These are phyloP conservation scores for Xeromyces bisporus DNA, from an alignment of 495 filamentous ascomycete species.

Conservation along the genomic window DNA sequence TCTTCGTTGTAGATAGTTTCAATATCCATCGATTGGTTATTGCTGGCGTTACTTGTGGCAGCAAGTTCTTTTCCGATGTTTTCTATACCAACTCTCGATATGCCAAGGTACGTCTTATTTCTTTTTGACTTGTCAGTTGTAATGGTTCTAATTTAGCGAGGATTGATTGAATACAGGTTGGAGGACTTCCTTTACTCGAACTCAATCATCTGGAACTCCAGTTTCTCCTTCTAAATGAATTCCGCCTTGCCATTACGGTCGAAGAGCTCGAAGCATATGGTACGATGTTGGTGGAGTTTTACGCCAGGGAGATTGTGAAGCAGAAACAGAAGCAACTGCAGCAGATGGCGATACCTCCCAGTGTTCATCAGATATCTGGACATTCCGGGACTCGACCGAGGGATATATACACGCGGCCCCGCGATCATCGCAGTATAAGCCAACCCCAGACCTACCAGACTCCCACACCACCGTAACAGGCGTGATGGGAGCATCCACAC, in stretches of 20 bases:
- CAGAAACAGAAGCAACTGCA: constrained; percentile 35
- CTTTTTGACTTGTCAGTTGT: constrained; percentile 3
- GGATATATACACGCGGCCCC: constrained; percentile 25
- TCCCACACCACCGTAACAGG: constrained; percentile 24
- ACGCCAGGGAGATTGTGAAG: constrained; percentile 74
- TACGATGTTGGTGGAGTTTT: constrained; percentile 98
- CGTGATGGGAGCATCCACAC: no score
- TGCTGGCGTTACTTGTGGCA: constrained; percentile 92
- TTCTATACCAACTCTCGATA: constrained; percentile 99
- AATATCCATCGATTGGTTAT: constrained; percentile 98
- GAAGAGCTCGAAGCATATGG: constrained; percentile 96
- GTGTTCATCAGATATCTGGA: constrained; percentile 7
- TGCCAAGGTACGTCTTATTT: constrained; percentile 58
- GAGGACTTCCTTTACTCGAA: constrained; percentile 86
- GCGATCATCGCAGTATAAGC: constrained; percentile 14
- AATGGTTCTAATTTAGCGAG: no score
- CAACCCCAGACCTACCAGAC: constrained; percentile 20
- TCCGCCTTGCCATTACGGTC: constrained; percentile 82
- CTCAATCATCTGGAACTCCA: constrained; percentile 95
- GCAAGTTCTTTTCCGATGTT: constrained; percentile 99
- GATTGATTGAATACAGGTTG: constrained; percentile 45
- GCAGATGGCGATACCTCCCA: constrained; percentile 10
- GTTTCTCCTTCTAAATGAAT: constrained; percentile 92
- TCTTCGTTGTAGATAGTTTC: constrained; percentile 97
- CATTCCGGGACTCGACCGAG: constrained; percentile 12